phyloP scores from a whole-genome alignment of 192 early-diverging fungal species.

The Mortierella hygrophila region DNA sequence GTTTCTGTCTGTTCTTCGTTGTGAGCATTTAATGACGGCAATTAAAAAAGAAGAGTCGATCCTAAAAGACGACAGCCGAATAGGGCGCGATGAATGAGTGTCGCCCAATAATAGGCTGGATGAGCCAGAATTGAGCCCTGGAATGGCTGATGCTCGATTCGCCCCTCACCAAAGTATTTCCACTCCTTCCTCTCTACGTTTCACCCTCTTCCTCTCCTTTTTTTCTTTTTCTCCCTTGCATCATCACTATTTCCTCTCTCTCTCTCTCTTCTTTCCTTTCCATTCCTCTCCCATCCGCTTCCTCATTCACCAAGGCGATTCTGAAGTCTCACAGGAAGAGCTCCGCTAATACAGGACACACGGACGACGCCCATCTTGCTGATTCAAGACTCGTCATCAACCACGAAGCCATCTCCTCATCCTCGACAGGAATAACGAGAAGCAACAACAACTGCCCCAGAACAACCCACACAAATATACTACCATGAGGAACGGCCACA shows the following conservation, averaged over 20 bases:
- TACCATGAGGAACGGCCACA: conserved; percentile 40
- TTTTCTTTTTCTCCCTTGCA: not conserved
- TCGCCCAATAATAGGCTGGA: not conserved
- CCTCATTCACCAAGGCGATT: not conserved
- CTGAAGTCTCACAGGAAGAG: not conserved
- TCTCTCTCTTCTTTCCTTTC: not conserved
- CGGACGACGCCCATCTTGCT: not conserved
- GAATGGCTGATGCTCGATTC: not conserved
- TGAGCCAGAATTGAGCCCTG: not conserved
- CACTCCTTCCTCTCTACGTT: not conserved
- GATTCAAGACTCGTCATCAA: not conserved
- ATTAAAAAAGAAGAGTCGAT: no score
- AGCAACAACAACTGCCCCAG: not conserved
- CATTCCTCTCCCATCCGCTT: not conserved
- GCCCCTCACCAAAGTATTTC: not conserved
- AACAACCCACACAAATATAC: not conserved
- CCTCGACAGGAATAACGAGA: not conserved
- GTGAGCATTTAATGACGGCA: no score
- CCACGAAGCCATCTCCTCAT: not conserved
- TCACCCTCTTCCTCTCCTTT: not conserved
- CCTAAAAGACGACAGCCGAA: no score
- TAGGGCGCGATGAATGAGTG: not conserved
- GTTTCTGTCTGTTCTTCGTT: no score
- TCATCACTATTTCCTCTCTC: not conserved
- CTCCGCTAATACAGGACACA: not conserved